Base-by-base conservation (phyloP, 495 filamentous ascomycete species). In the Tuber magnatum region DNA sequence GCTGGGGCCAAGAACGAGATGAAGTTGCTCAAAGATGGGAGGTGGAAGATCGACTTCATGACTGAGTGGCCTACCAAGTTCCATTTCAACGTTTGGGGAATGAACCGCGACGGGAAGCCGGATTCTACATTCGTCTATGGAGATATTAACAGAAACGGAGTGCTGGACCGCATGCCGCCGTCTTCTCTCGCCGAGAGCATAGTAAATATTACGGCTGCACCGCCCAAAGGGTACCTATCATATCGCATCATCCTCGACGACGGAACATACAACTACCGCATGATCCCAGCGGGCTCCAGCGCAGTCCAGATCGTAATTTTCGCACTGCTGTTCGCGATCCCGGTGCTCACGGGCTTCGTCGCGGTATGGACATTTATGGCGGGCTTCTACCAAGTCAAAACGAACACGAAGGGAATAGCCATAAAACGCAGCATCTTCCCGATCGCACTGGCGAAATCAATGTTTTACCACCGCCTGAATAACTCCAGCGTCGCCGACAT, bases 371-470 rank as follows among this genome's bases (percentile, higher is more conserved):
- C 88, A 3, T 92, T 90, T 84, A 86, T 89, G 84, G 87, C 87
- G 73, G 87, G 87, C 32, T 92, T 91, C 83, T 92, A 92, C 83
- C 86, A 88, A 39, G 88, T 92, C 83, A 92, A 91, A 81, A 88
- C 92, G 84, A 92, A 91, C 81, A 86, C 91, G 80, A 82, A 88
- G 20, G 91, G 91, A 68, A 87, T 91, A 10, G 32, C 56, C 28
- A 35, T 65, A 65, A 65, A 65, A 20, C 56, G 56, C 14, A 65
- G 28, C 28, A 85, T 81, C 46, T 84, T 79, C 24, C 78, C 86
- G 16, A 81, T 86, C 18, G 85, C 86, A 0, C 70, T 86, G 20
- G 81, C 82, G 20, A 43, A 71, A 87, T 22, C 72, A 84, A 51
- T 78, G 84, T 43, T 68, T 18, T 51, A 65, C 8, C 0, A 1